Conservation (phyloP, 2,329 filamentous ascomycete genomes). For the Emmonsiellopsis sp. region DNA sequence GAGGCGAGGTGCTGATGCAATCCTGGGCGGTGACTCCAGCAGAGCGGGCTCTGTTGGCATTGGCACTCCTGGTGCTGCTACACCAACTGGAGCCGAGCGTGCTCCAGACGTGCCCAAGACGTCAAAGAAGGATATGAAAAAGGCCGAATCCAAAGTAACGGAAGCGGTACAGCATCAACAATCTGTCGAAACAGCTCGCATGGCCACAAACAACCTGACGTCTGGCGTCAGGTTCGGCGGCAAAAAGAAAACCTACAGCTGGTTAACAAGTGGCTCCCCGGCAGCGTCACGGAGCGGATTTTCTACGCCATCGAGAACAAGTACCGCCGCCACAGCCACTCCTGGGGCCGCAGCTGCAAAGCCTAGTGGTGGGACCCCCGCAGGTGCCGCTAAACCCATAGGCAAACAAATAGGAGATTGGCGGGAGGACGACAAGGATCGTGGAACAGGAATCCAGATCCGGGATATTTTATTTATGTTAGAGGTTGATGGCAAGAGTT, state of each 20-base stretch:
- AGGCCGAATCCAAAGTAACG: constrained; percentile 61
- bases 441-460: constrained; percentile 71
- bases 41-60: constrained; percentile 51
- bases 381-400: constrained; percentile 18
- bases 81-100: constrained; percentile 28
- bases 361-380: constrained; percentile 19
- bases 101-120: constrained; percentile 60
- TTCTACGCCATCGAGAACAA: constrained; percentile 27
- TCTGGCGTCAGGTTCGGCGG: constrained; percentile 40
- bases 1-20: constrained; percentile 49
- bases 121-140: constrained; percentile 82
- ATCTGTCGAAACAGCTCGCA: constrained; percentile 73
- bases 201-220: constrained; percentile 59
- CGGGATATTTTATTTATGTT: constrained; percentile 73
- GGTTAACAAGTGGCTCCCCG: constrained; percentile 28
- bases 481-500: constrained; percentile 60
- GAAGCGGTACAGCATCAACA: constrained; percentile 72
- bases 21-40: constrained; percentile 38
- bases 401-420: constrained; percentile 61
- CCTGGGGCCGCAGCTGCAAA: constrained; percentile 12
- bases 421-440: constrained; percentile 63
- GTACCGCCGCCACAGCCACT: constrained; percentile 13
- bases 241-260: constrained; percentile 40
- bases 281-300: constrained; percentile 27
- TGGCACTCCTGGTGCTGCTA: constrained; percentile 52